Percentiles rank a stretch among this genome's conserved stretches.
Evolutionary conservation across 2,329 filamentous ascomycete genomes (phyloP).

Genomic region (Colletotrichum sp.): DNA sequence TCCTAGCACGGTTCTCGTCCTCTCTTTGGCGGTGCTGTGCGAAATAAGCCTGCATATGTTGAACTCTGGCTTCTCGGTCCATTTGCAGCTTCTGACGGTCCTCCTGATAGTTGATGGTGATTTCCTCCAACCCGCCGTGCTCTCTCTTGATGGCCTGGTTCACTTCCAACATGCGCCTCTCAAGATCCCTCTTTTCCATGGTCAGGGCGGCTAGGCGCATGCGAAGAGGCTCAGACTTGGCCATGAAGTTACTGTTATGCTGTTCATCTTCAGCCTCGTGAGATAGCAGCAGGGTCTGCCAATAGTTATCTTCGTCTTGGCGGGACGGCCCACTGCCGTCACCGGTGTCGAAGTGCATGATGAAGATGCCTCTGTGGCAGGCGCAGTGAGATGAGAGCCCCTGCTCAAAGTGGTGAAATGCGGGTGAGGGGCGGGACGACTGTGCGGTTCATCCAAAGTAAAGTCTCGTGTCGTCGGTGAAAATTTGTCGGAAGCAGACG

Average conservation of each 20-base stretch:
- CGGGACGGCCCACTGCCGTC: not conserved
- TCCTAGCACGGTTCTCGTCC: not conserved
- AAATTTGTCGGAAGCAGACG: not conserved
- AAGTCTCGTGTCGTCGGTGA: not conserved
- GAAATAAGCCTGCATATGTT: not conserved
- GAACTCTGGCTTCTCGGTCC: not conserved
- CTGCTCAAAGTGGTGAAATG: not conserved
- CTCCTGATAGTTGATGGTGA: not conserved
- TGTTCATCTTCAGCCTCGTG: constrained; percentile 1
- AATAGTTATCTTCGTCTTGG: constrained; percentile 17
- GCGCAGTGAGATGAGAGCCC: not conserved
- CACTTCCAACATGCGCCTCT: not conserved
- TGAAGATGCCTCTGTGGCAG: not conserved
- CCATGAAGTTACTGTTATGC: not conserved
- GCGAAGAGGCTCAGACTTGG: not conserved
- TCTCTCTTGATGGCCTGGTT: constrained; percentile 1
- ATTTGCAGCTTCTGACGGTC: not conserved
- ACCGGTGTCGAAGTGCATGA: constrained; percentile 4
- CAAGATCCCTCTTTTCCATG: constrained; percentile 8
- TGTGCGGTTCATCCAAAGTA: not conserved
- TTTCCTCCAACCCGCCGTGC: not conserved
- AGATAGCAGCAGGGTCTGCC: not conserved
- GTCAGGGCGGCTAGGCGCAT: not conserved
- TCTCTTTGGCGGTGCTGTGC: not conserved
- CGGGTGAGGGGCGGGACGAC: not conserved